Conservation (phyloP, 352 stramenopile species). For the Blastocystis sp. region DNA sequence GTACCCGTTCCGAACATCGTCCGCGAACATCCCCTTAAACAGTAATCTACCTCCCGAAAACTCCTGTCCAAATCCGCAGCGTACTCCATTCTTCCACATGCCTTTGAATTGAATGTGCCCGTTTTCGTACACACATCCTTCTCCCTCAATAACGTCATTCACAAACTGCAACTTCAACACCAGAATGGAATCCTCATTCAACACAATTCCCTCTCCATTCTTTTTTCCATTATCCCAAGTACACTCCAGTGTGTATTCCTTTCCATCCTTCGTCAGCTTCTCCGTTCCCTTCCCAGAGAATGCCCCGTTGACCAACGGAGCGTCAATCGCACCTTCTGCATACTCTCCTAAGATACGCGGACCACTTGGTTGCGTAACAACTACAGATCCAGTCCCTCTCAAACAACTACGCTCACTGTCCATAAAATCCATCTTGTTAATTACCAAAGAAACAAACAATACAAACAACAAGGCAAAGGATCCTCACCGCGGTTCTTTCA, state of each 20-base stretch:
- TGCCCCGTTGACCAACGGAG: background rate
- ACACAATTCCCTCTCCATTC: conserved; percentile 24
- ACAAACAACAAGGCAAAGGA: background rate
- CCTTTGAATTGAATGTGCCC: conserved; percentile 31
- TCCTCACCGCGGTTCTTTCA: no score
- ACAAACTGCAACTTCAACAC: conserved; percentile 29
- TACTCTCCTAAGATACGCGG: background rate
- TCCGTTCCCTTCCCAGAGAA: conserved; percentile 32
- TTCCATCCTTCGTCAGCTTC: background rate
- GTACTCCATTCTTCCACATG: background rate
- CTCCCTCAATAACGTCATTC: conserved; percentile 34
- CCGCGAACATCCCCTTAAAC: conserved; percentile 1
- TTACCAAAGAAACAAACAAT: no score
- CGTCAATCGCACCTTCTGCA: background rate
- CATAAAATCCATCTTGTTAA: no score
- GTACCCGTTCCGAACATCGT: conserved; percentile 40
- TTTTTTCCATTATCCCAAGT: conserved; percentile 55
- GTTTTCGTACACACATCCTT: conserved; percentile 30
- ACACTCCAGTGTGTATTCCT: conserved; percentile 43
- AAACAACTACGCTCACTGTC: no score
- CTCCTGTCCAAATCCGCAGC: background rate
- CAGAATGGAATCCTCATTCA: conserved; percentile 1
- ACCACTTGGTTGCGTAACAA: background rate
- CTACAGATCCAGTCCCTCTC: background rate
- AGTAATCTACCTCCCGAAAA: conserved; percentile 1